A percentile compares a stretch with the other conserved stretches of the same genome.
Conservation (phyloP, 192 early-diverging fungal species). For the Funneliformis geosporum region DNA sequence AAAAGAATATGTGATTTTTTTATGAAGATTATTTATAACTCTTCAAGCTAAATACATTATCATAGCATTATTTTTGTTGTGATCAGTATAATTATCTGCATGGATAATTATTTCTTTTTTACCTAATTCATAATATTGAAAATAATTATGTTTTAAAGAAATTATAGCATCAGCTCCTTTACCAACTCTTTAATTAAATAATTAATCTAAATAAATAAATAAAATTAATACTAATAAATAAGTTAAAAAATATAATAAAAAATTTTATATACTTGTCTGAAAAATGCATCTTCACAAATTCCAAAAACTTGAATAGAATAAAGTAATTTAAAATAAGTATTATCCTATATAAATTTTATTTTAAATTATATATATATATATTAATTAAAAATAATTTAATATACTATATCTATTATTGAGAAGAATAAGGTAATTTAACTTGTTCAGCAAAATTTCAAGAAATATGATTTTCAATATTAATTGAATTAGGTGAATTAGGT, state of each 20-base stretch:
- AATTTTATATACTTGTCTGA: background rate
- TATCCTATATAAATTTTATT: background rate
- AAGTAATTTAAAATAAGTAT: slow-evolving; percentile 17
- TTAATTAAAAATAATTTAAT: background rate
- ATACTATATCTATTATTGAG: background rate
- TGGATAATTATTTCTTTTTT: background rate
- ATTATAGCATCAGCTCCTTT: background rate
- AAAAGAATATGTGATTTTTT: background rate
- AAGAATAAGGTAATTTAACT: background rate
- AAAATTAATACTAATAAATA: background rate
- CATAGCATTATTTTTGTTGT: slow-evolving; percentile 4
- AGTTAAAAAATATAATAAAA: background rate
- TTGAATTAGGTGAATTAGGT: background rate
- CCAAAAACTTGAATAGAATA: slow-evolving; percentile 1
- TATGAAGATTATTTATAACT: background rate
- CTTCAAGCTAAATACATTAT: background rate
- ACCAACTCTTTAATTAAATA: slow-evolving; percentile 6
- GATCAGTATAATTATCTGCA: background rate
- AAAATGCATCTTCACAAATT: slow-evolving; percentile 19
- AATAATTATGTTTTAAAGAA: background rate
- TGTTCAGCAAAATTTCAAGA: slow-evolving; percentile 7
- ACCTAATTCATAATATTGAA: background rate
- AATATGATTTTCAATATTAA: slow-evolving; percentile 10
- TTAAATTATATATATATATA: background rate
- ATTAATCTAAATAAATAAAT: background rate